These are phyloP conservation scores for Trichoderma polysporum DNA, from an alignment of 2,329 filamentous ascomycete species.

Conservation along the genomic window DNA sequence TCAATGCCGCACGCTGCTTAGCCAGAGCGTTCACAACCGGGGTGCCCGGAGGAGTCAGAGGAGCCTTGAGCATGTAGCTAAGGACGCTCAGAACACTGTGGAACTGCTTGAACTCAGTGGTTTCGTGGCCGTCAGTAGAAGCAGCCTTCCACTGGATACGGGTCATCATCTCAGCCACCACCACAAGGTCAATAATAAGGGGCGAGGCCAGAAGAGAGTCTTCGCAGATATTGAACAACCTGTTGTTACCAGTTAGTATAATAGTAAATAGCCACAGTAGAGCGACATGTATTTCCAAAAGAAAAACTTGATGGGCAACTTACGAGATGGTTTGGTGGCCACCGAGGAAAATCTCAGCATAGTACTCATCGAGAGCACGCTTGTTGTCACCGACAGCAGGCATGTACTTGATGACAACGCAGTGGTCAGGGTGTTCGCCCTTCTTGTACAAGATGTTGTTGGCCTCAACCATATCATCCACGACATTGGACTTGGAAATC, in stretches of 20 bases:
- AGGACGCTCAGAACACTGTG: constrained; percentile 95
- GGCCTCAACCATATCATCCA: constrained; percentile 98
- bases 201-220: constrained; percentile 95
- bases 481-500: constrained; percentile 98
- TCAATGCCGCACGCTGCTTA: constrained; percentile 92
- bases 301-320: constrained; percentile 33
- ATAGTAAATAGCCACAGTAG: background rate
- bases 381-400: constrained; percentile 98
- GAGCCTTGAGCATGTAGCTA: constrained; percentile 98
- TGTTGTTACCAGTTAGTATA: constrained; percentile 40
- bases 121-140: constrained; percentile 49
- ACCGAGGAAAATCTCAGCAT: constrained; percentile 98
- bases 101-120: constrained; percentile 82
- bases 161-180: constrained; percentile 97
- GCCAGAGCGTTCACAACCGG: constrained; percentile 93
- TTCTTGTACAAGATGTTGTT: constrained; percentile 87
- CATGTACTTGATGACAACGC: constrained; percentile 99
- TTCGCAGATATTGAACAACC: constrained; percentile 98
- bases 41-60: constrained; percentile 88
- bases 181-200: constrained; percentile 92
- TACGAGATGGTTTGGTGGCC: constrained; percentile 94
- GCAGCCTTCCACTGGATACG: constrained; percentile 86
- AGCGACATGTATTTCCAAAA: background rate
- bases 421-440: constrained; percentile 95
- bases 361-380: constrained; percentile 98